phyloP scores from a whole-genome alignment of 805 yeast species.

The Blastobotrys americana region DNA sequence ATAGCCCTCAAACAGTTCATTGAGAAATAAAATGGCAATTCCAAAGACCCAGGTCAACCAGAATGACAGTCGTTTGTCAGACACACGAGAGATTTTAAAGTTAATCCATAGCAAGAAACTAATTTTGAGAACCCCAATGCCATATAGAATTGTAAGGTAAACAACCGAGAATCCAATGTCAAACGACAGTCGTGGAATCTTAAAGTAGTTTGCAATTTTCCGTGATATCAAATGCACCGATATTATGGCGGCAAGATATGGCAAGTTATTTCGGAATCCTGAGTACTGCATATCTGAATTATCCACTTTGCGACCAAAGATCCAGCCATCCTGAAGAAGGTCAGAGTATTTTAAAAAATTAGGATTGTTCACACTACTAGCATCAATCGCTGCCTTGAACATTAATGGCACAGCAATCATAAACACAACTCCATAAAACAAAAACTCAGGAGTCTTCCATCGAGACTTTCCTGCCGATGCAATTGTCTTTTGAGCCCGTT shows the following conservation, averaged over 20 bases:
- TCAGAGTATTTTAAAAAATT: constrained; percentile 60
- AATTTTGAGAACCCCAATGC: constrained; percentile 61
- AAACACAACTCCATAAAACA: constrained; percentile 56
- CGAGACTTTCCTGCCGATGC: constrained; percentile 37
- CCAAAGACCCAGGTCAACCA: constrained; percentile 67
- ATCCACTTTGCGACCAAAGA: constrained; percentile 70
- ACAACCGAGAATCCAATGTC: constrained; percentile 66
- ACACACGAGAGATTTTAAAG: constrained; percentile 40
- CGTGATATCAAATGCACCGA: constrained; percentile 50
- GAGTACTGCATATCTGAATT: constrained; percentile 87
- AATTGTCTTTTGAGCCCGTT: constrained; percentile 22
- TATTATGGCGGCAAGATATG: constrained; percentile 50
- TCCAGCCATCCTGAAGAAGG: constrained; percentile 75
- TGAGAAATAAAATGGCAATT: constrained; percentile 65
- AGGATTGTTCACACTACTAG: constrained; percentile 56
- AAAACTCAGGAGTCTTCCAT: constrained; percentile 77
- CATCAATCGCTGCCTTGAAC: constrained; percentile 74
- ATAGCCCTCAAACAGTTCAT: constrained; percentile 55
- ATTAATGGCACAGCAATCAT: constrained; percentile 70
- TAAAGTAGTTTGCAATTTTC: constrained; percentile 23
- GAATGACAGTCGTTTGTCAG: constrained; percentile 10
- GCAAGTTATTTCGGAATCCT: constrained; percentile 77
- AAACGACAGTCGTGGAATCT: constrained; percentile 43
- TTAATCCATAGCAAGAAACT: constrained; percentile 49
- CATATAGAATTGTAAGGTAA: constrained; percentile 71